Percentiles rank a stretch among this genome's conserved stretches.
These are phyloP conservation scores for Cordyceps tenuipes DNA, from an alignment of 2,329 filamentous ascomycete species.

Conservation along the genomic window DNA sequence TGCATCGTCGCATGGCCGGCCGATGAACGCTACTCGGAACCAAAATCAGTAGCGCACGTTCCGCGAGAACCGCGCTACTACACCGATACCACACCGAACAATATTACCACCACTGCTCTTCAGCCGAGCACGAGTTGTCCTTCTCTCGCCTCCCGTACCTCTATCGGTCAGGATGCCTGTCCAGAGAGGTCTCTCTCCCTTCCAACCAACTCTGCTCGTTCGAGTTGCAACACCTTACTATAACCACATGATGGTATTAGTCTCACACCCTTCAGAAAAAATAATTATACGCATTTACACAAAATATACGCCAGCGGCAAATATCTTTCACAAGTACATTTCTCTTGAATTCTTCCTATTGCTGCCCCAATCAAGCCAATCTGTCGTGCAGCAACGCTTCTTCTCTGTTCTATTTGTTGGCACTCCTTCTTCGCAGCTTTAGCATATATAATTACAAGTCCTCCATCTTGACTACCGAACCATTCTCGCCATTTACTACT, in stretches of 20 bases:
- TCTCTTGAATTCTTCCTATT: not conserved
- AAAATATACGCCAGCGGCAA: not conserved
- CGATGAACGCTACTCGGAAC: constrained; percentile 18
- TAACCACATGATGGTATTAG: not conserved
- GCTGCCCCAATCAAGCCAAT: constrained; percentile 2
- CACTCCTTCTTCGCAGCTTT: constrained; percentile 1
- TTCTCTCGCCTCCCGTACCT: not conserved
- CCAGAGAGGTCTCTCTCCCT: not conserved
- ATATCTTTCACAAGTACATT: not conserved
- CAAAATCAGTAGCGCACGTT: not conserved
- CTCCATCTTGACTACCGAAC: not conserved
- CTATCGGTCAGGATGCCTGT: not conserved
- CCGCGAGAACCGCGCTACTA: constrained; percentile 1
- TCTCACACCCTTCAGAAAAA: not conserved
- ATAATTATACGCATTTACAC: not conserved
- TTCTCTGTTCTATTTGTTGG: not conserved
- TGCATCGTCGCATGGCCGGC: constrained; percentile 22
- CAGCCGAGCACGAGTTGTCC: not conserved
- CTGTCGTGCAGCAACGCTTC: not conserved
- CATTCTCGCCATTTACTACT: not conserved
- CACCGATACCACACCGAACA: not conserved
- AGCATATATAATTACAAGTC: constrained; percentile 10
- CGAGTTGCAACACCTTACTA: not conserved
- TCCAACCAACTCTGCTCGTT: not conserved
- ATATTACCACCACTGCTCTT: not conserved